A percentile compares a stretch with the other conserved stretches of the same genome.
phyloP scores from a whole-genome alignment of 78 protist species.

The Dictyostelium intermedium region DNA sequence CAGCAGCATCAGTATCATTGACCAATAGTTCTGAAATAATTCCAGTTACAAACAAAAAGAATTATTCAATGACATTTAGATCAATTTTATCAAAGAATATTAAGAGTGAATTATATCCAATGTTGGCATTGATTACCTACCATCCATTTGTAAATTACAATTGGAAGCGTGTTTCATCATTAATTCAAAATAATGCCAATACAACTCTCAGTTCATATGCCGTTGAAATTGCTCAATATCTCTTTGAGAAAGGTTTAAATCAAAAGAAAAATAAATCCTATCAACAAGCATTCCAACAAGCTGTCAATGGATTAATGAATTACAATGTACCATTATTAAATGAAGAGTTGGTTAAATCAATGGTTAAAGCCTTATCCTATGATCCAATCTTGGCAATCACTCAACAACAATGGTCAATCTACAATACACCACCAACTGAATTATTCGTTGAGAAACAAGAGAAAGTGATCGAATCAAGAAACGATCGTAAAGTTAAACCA shows the following conservation, averaged over 20 bases:
- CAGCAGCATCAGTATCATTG: background rate
- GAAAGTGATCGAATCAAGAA: background rate
- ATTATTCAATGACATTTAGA: background rate
- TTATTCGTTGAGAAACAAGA: slow-evolving; percentile 29
- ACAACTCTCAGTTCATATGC: background rate
- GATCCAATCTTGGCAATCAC: background rate
- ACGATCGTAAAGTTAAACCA: slow-evolving; percentile 16
- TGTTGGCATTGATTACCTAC: background rate
- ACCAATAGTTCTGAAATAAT: background rate
- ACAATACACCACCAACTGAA: background rate
- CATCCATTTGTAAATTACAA: slow-evolving; percentile 24
- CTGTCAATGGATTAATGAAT: background rate
- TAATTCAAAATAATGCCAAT: background rate
- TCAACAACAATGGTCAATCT: slow-evolving; percentile 39
- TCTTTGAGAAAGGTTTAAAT: slow-evolving; percentile 32
- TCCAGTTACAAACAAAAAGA: background rate
- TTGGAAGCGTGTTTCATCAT: slow-evolving; percentile 19
- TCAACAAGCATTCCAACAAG: slow-evolving; percentile 31
- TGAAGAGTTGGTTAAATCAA: background rate
- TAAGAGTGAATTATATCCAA: slow-evolving; percentile 1
- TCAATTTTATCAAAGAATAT: slow-evolving; percentile 26
- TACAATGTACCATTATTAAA: slow-evolving; percentile 9
- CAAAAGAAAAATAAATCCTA: background rate
- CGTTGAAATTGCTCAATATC: background rate
- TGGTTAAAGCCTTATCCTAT: background rate